Evolutionary conservation across 1,284 basidiomycete species (phyloP).

Genomic region (Takashimella tepidaria): DNA sequence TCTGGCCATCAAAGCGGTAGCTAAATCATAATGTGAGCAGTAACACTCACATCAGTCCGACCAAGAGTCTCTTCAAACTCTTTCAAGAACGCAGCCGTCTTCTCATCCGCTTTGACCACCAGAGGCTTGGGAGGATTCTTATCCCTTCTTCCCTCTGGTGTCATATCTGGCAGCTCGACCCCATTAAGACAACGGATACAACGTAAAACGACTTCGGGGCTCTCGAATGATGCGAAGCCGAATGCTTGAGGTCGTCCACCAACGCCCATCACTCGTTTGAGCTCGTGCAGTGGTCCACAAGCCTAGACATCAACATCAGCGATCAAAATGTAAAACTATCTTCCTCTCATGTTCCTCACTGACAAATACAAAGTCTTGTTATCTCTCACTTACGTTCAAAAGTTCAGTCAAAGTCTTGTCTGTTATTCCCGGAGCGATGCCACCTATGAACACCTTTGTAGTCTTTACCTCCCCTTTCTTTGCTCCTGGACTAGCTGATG

Average conservation of each 20-base stretch:
- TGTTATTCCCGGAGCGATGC: slow-evolving; percentile 85
- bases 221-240: slow-evolving; percentile 88
- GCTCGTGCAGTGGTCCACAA: slow-evolving; percentile 77
- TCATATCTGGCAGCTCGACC: slow-evolving; percentile 77
- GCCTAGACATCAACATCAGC: slow-evolving; percentile 53
- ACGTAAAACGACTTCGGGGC: slow-evolving; percentile 78
- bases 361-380: neutral
- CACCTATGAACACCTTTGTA: slow-evolving; percentile 79
- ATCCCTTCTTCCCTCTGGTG: slow-evolving; percentile 52
- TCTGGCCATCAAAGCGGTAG: too few relatives aligned
- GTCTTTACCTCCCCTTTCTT: slow-evolving; percentile 45
- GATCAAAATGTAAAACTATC: too few relatives aligned
- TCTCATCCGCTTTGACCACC: slow-evolving; percentile 89
- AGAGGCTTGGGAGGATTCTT: slow-evolving; percentile 79
- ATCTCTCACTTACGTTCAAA: slow-evolving; percentile 58
- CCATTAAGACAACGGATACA: slow-evolving; percentile 75
- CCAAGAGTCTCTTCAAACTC: slow-evolving; percentile 74
- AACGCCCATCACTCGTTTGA: slow-evolving; percentile 83
- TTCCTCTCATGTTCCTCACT: neutral
- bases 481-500: slow-evolving; percentile 8
- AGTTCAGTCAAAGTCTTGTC: slow-evolving; percentile 69
- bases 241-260: slow-evolving; percentile 90
- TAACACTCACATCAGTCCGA: slow-evolving; percentile 71
- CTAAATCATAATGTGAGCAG: slow-evolving; percentile 13
- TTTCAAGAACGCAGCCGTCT: slow-evolving; percentile 78